A percentile compares a stretch with the other conserved stretches of the same genome.
These are phyloP conservation scores for Ilex aquifolium DNA, from an alignment of 257 asterid genomes.

Conservation along the genomic window DNA sequence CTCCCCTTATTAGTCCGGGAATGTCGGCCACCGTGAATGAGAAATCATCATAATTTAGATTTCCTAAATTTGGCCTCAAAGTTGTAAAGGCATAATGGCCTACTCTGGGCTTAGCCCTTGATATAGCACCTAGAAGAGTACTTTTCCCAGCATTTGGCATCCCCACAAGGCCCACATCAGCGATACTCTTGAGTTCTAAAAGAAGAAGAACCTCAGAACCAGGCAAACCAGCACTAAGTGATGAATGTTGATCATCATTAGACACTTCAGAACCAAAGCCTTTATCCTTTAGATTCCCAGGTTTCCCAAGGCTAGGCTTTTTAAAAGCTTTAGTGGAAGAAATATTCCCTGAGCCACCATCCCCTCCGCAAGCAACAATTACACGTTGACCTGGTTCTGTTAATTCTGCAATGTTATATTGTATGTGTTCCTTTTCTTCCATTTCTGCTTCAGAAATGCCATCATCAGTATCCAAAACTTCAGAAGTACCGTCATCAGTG, in stretches of 20 bases:
- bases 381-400: constrained; percentile 73
- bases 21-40: constrained; percentile 86
- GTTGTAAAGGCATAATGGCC: constrained; percentile 97
- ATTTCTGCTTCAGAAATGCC: constrained; percentile 25
- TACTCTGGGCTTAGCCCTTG: constrained; percentile 75
- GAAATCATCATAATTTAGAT: constrained; percentile 57
- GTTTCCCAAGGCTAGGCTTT: background rate
- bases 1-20: constrained; percentile 84
- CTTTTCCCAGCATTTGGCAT: constrained; percentile 97
- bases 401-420: constrained; percentile 70
- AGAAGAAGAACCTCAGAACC: constrained; percentile 66
- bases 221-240: constrained; percentile 42
- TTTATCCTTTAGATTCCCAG: constrained; percentile 17
- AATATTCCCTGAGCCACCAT: constrained; percentile 81
- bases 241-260: constrained; percentile 24
- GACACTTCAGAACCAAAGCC: constrained; percentile 25
- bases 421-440: constrained; percentile 33
- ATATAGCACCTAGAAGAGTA: constrained; percentile 88
- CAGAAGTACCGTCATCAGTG: constrained; percentile 13
- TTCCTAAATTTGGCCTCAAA: constrained; percentile 82
- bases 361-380: constrained; percentile 76
- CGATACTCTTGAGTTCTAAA: constrained; percentile 86
- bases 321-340: constrained; percentile 23
- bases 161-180: constrained; percentile 93
- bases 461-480: background rate